Conservation (phyloP, 2,329 filamentous ascomycete genomes). For the Xylaria multiplex region DNA sequence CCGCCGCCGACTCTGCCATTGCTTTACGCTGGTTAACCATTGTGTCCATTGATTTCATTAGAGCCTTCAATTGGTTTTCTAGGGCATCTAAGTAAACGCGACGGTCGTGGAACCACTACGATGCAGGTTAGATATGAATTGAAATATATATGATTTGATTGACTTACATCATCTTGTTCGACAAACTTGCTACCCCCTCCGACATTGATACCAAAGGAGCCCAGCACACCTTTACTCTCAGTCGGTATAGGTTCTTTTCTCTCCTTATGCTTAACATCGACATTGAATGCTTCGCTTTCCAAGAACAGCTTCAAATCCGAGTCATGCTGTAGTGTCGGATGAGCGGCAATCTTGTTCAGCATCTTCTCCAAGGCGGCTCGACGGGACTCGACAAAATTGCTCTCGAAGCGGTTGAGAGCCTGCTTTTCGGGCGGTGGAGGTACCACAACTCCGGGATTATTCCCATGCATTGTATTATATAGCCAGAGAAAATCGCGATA, state of each 20-base stretch:
- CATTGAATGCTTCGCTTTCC: slow-evolving; percentile 94
- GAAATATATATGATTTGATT: neutral
- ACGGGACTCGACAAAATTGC: slow-evolving; percentile 93
- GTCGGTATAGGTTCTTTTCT: slow-evolving; percentile 84
- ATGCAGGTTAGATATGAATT: slow-evolving; percentile 33
- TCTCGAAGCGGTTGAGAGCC: slow-evolving; percentile 94
- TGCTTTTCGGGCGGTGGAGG: slow-evolving; percentile 98
- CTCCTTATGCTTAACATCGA: slow-evolving; percentile 98
- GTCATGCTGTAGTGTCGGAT: slow-evolving; percentile 91
- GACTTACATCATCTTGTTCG: slow-evolving; percentile 90
- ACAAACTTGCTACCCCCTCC: slow-evolving; percentile 88
- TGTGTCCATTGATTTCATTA: slow-evolving; percentile 92
- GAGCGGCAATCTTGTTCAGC: slow-evolving; percentile 93
- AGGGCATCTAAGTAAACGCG: slow-evolving; percentile 93
- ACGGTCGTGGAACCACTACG: slow-evolving; percentile 95
- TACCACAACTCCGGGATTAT: slow-evolving; percentile 94
- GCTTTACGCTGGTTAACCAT: slow-evolving; percentile 93
- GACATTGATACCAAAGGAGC: slow-evolving; percentile 81
- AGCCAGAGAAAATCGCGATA: slow-evolving; percentile 99
- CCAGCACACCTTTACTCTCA: slow-evolving; percentile 94
- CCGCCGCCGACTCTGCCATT: slow-evolving; percentile 89
- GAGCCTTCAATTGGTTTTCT: slow-evolving; percentile 87
- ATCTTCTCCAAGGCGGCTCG: slow-evolving; percentile 94
- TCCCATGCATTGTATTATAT: slow-evolving; percentile 92
- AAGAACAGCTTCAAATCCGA: slow-evolving; percentile 94